phyloP scores from a whole-genome alignment of 805 yeast species.

The Debaryomyces prosopidis region DNA sequence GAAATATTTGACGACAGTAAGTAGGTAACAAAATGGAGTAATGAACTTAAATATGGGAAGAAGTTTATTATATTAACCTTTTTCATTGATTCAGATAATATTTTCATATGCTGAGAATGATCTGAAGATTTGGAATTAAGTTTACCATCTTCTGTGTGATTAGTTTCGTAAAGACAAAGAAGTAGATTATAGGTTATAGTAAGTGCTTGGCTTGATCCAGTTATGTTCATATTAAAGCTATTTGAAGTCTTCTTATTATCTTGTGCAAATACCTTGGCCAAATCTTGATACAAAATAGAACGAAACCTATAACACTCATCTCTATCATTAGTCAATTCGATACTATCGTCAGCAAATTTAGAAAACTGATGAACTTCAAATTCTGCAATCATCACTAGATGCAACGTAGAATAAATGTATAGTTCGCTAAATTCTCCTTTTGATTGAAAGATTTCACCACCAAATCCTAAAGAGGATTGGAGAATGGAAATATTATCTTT shows the following conservation, averaged over 20 bases:
- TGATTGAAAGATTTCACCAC: constrained; percentile 20
- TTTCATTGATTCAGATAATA: not conserved
- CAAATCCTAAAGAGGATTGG: constrained; percentile 22
- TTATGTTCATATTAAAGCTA: constrained; percentile 16
- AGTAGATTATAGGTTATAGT: constrained; percentile 16
- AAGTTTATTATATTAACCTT: not conserved
- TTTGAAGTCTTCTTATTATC: constrained; percentile 13
- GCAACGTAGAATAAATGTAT: constrained; percentile 27
- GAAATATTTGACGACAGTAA: constrained; percentile 12
- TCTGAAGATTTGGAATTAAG: not conserved
- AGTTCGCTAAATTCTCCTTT: constrained; percentile 25
- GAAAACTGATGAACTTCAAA: constrained; percentile 16
- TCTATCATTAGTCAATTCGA: constrained; percentile 1
- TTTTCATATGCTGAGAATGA: not conserved
- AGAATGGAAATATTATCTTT: constrained; percentile 8
- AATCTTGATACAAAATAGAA: constrained; percentile 13
- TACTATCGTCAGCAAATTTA: not conserved
- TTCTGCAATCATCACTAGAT: constrained; percentile 25
- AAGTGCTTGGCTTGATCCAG: constrained; percentile 12
- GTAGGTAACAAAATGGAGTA: constrained; percentile 17
- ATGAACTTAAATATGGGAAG: constrained; percentile 16
- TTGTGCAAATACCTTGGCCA: constrained; percentile 13
- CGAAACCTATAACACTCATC: constrained; percentile 11
- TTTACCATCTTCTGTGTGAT: constrained; percentile 29
- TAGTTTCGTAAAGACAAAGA: constrained; percentile 7